Percentiles rank a stretch among this genome's conserved stretches.
These are phyloP conservation scores for Mucor saturninus DNA, from an alignment of 371 early-diverging fungal genomes.

Conservation along the genomic window DNA sequence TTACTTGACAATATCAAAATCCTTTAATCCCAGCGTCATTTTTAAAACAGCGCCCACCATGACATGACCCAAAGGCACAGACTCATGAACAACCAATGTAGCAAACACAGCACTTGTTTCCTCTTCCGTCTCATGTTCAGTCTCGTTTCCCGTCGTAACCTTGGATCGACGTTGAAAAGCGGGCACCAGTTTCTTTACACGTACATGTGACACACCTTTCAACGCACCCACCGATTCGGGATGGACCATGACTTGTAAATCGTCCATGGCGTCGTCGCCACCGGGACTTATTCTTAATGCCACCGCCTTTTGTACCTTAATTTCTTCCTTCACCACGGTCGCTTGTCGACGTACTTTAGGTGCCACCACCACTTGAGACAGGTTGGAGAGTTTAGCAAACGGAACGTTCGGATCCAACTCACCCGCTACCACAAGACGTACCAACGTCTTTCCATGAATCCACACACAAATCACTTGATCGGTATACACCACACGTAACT, in stretches of 20 bases:
- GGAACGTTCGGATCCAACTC: constrained; percentile 59
- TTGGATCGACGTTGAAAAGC: constrained; percentile 1
- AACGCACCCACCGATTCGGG: constrained; percentile 12
- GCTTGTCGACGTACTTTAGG: constrained; percentile 64
- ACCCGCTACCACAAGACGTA: constrained; percentile 58
- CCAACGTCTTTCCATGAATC: constrained; percentile 69
- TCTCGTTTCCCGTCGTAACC: not conserved
- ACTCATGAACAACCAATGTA: not conserved
- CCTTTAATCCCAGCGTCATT: constrained; percentile 23
- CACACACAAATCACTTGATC: constrained; percentile 76
- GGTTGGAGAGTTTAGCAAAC: constrained; percentile 63
- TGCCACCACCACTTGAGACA: constrained; percentile 81
- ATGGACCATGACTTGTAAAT: constrained; percentile 21
- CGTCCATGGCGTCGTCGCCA: not conserved
- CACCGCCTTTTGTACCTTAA: constrained; percentile 16
- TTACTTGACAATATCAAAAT: constrained; percentile 38
- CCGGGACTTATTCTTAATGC: constrained; percentile 4
- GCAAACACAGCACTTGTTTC: constrained; percentile 22
- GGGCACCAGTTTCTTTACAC: constrained; percentile 22
- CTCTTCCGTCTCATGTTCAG: constrained; percentile 1
- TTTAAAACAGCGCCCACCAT: constrained; percentile 18
- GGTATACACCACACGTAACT: constrained; percentile 71
- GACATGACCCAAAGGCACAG: constrained; percentile 20
- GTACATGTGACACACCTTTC: constrained; percentile 6
- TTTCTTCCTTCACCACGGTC: not conserved